Evolutionary conservation across 2,329 filamentous ascomycete genomes (phyloP).

Genomic region (Setomelanomma holmii): DNA sequence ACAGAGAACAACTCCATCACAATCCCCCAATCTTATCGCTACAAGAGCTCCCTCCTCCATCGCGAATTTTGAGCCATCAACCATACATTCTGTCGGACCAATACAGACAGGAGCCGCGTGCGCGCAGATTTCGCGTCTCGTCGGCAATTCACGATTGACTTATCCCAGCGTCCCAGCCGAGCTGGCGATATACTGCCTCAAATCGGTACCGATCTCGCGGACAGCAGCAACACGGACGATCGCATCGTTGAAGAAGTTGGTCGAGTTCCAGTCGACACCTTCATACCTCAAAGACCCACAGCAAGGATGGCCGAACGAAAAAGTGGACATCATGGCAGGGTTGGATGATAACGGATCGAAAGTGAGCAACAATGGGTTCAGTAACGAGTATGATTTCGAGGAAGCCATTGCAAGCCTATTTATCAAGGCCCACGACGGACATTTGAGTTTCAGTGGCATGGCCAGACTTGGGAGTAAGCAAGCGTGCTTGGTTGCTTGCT

Average conservation of each 20-base stretch:
- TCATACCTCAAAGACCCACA: constrained; percentile 50
- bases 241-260: constrained; percentile 41
- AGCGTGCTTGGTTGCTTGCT: constrained; percentile 5
- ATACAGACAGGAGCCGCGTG: constrained; percentile 40
- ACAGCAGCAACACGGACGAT: constrained; percentile 36
- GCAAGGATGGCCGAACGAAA: constrained; percentile 45
- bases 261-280: constrained; percentile 52
- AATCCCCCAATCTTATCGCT: constrained; percentile 13
- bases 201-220: constrained; percentile 43
- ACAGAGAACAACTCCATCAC: constrained; percentile 15
- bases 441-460: constrained; percentile 47
- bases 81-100: constrained; percentile 34
- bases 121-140: constrained; percentile 28
- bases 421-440: constrained; percentile 44
- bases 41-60: constrained; percentile 23
- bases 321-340: constrained; percentile 48
- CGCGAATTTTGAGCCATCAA: constrained; percentile 34
- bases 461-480: background rate
- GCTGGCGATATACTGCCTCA: constrained; percentile 46
- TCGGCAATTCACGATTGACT: constrained; percentile 14
- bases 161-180: constrained; percentile 40
- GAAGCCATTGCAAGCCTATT: constrained; percentile 42
- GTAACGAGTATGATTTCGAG: constrained; percentile 53
- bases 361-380: constrained; percentile 41
- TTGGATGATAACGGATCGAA: constrained; percentile 45